Evolutionary conservation across 768 basidiomycete species (phyloP), one percentile per base, ranked within the genome.

Genomic region (Russula sp.): DNA sequence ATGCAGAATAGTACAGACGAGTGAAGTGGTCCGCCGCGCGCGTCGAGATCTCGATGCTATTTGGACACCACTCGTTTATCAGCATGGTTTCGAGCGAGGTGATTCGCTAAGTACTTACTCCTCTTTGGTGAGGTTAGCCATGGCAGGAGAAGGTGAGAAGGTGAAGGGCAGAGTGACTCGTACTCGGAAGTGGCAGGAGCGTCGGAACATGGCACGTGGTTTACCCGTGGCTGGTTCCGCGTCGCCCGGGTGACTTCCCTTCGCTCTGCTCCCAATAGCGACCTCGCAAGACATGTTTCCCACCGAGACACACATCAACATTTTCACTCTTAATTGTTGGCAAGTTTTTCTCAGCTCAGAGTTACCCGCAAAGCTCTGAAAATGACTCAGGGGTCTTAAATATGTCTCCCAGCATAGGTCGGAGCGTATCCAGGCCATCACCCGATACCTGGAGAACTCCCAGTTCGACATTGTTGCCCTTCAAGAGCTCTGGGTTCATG

Each of bases 401-500:
- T 90, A 84, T 70, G 82, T 97, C 54, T 82, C 94, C 8, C 89
- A 90, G 73, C 80, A 89, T 62, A 84, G 92, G 24, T 74, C 73
- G 9, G 79, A 88, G 65, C 88, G 94, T 44, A 82, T 95, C 51
- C 74, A 79, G 18, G 92, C 85, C 51, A 93, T 97, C 66, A 85
- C 89, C 22, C 79, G 80, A 38, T 81, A 83, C 65, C 80, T 95
- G 61, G 78, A 82, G 2, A 77, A 78, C 22, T 81, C 84, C 16
- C 74, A 80, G 68, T 83, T 92, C 76, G 92, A 96, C 71, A 81
- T 94, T 58, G 80, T 96, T 59, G 85, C 86, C 42, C 80, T 96
- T 28, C 93, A 97, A 74, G 93, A 97, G 76, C 73, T 94, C 28
- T 95, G 94, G 94, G 87, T 93, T 28, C 83, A 85, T 69, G 79